These are phyloP conservation scores for Radiomyces spectabilis DNA, from an alignment of 192 early-diverging fungal genomes.

Conservation along the genomic window DNA sequence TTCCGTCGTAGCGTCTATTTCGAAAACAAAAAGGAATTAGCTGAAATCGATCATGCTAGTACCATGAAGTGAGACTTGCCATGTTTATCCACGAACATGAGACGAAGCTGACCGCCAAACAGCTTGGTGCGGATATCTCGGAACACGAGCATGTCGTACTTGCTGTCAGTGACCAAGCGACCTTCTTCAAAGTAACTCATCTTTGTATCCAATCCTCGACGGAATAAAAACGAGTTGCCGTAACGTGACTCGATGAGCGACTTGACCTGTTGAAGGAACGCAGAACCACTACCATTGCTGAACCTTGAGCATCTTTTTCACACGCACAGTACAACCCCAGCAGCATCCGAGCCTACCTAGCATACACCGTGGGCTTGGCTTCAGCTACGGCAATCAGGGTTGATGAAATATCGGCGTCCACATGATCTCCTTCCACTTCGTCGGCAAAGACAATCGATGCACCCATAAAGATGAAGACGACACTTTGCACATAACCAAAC, in stretches of 20 bases:
- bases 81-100: slow-evolving; percentile 24
- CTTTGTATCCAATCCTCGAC: slow-evolving; percentile 29
- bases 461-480: slow-evolving; percentile 37
- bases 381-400: slow-evolving; percentile 64
- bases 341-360: slow-evolving; percentile 15
- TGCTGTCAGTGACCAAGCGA: slow-evolving; percentile 26
- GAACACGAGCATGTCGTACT: slow-evolving; percentile 36
- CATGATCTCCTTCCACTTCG: slow-evolving; percentile 5
- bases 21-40: neutral
- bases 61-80: neutral
- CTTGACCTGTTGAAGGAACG: slow-evolving; percentile 17
- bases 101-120: slow-evolving; percentile 32
- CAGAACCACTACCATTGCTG: slow-evolving; percentile 11
- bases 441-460: slow-evolving; percentile 64
- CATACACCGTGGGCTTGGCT: slow-evolving; percentile 72
- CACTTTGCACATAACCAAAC: slow-evolving; percentile 18
- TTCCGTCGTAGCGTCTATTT: slow-evolving; percentile 3
- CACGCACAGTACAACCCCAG: neutral
- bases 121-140: slow-evolving; percentile 30
- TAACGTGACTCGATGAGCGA: slow-evolving; percentile 19
- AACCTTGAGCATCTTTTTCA: no score
- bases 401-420: slow-evolving; percentile 35
- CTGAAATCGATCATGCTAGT: no score
- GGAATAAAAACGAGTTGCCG: slow-evolving; percentile 31
- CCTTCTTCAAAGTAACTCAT: slow-evolving; percentile 19